Conservation (phyloP, 2,329 filamentous ascomycete genomes). For the Colletotrichum sp. region DNA sequence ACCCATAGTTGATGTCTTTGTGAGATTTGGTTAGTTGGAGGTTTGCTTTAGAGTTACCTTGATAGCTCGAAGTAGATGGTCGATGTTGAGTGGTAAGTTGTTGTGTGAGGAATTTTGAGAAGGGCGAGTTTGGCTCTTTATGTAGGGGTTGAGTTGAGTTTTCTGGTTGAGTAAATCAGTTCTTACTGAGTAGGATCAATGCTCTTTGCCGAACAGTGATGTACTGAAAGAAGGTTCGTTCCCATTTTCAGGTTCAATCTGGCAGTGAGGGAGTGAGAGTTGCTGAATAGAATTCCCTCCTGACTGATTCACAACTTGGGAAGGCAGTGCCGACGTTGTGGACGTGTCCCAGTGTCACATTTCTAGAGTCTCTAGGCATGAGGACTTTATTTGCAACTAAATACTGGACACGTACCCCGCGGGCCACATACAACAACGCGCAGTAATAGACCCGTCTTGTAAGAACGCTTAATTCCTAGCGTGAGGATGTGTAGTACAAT, state of each 20-base stretch:
- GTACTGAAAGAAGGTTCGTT: neutral
- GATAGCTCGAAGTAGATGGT: neutral
- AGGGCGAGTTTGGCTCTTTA: neutral
- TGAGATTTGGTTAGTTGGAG: neutral
- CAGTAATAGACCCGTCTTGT: no score
- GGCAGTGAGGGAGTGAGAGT: neutral
- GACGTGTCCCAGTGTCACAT: accelerated
- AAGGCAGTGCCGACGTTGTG: neutral
- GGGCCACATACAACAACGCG: no score
- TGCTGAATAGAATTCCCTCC: neutral
- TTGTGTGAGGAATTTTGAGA: no score
- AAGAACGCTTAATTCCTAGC: no score
- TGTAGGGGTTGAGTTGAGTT: neutral
- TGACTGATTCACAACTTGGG: neutral
- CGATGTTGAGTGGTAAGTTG: accelerated
- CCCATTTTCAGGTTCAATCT: accelerated
- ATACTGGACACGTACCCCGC: neutral
- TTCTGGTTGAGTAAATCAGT: neutral
- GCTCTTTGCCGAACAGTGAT: accelerated
- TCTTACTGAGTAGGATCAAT: accelerated
- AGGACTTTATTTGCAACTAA: no score
- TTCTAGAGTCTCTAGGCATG: neutral
- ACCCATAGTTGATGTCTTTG: neutral
- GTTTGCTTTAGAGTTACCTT: neutral
- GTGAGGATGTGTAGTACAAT: no score